A percentile compares a stretch with the other conserved stretches of the same genome.
Evolutionary conservation across 345 rosid genomes (phyloP).

Genomic region (Theobroma cacao): DNA sequence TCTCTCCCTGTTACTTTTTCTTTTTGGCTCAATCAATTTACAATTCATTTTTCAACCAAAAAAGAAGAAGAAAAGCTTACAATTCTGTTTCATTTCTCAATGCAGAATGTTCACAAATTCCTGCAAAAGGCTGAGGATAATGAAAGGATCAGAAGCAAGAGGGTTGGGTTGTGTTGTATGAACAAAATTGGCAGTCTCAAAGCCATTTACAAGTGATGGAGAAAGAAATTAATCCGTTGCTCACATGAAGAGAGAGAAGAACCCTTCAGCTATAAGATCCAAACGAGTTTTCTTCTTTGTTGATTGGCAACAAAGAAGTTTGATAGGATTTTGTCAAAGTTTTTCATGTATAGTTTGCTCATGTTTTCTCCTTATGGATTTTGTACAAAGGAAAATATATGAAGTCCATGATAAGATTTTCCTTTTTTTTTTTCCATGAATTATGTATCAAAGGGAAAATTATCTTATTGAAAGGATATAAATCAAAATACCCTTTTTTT

Average conservation of each 20-base stretch:
- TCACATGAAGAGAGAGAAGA: background rate
- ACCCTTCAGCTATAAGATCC: background rate
- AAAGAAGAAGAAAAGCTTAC: background rate
- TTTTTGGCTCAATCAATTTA: background rate
- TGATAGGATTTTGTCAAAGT: background rate
- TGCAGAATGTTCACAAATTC: conserved; percentile 47
- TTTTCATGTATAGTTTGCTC: conserved; percentile 14
- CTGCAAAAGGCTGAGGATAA: conserved; percentile 56
- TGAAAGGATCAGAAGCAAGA: conserved; percentile 60
- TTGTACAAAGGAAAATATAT: conserved; percentile 3
- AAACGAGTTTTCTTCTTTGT: background rate
- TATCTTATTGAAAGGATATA: background rate
- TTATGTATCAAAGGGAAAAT: conserved; percentile 1
- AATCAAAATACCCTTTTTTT: background rate
- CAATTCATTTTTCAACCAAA: background rate
- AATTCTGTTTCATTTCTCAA: background rate
- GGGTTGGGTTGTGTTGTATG: conserved; percentile 42
- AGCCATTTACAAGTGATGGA: background rate
- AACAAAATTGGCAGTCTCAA: background rate
- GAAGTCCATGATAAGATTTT: background rate
- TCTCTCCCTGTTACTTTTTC: background rate
- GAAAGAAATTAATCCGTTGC: background rate
- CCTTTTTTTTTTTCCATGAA: background rate
- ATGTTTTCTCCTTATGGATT: background rate
- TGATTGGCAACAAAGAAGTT: background rate